Evolutionary conservation across 164 flowering plant genomes (phyloP), one percentile per base, ranked within the genome.

Genomic region (Stephania yunnanensis): DNA sequence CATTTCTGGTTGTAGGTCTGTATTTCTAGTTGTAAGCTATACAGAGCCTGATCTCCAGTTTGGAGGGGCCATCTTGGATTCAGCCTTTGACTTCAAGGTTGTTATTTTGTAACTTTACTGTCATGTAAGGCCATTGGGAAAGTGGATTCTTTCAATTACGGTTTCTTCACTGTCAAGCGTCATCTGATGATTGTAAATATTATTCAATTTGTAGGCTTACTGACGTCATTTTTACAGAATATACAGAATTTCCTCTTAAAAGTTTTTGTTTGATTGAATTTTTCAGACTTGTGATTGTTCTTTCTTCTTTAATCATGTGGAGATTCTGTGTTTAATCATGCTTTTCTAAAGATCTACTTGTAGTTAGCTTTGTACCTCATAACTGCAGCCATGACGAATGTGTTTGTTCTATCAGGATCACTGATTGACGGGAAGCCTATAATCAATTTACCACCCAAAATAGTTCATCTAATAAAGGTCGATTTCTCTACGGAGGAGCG

Each of bases 401-500:
- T 44, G 11, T 46, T 17, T 83, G 46, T 79, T 83, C 76, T 81
- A 36, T 13, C 71, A 93, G 99, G 85, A 65, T 90, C 93, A 29
- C 55, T 86, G 74, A 81, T 94, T 77, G 90, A 91, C 83, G 98
- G 98, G 61, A 77, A 88, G 84, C 99, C 99, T 70, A 90, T 96
- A 75, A 83, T 96, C 52, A 84, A 78, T 13, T 80, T 96, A 74
- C 99, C 99, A 10, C 95, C 98, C 70, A 96, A 94, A 81, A 71
- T 81, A 58, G 72, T 91, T 74, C 10, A 46, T 68, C 80, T 94
- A 86, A 79, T 53, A 50, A 89, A 82, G 82, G 95, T 92, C 74
- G 92, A 90, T 52, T 94, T 94, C 84, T 87, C 98, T 71, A 6
- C 50, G 10, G 95, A 91, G 80, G 98, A 96, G 83, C 87, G 98